These are phyloP conservation scores for Hypoxylon cercidicola DNA, from an alignment of 495 filamentous ascomycete genomes.

Conservation along the genomic window DNA sequence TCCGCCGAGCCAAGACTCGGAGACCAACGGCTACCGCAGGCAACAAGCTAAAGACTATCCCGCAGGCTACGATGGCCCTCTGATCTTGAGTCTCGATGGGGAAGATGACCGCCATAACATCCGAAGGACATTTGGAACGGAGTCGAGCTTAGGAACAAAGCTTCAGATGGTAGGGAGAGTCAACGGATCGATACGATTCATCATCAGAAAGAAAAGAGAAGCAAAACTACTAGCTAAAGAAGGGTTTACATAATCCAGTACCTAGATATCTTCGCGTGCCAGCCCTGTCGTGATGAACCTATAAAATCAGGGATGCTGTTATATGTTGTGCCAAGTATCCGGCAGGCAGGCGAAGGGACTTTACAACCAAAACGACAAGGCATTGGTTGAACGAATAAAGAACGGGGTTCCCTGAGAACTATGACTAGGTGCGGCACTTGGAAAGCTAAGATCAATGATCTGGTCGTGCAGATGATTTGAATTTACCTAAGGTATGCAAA, in stretches of 20 bases:
- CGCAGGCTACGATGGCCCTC: constrained; percentile 37
- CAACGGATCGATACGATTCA: constrained; percentile 7
- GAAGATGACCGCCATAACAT: constrained; percentile 39
- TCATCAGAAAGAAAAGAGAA: constrained; percentile 9
- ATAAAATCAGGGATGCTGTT: constrained; percentile 21
- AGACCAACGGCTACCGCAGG: constrained; percentile 34
- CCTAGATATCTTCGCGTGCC: constrained; percentile 17
- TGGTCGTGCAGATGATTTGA: background rate
- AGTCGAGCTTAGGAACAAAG: constrained; percentile 6
- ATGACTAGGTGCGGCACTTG: background rate
- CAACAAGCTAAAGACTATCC: constrained; percentile 35
- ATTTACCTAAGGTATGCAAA: background rate
- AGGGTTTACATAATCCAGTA: constrained; percentile 20
- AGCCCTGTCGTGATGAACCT: constrained; percentile 24
- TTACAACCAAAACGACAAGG: constrained; percentile 15
- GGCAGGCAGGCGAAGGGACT: constrained; percentile 18
- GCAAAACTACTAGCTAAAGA: constrained; percentile 7
- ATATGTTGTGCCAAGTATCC: constrained; percentile 19
- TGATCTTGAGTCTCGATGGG: constrained; percentile 44
- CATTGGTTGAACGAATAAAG: background rate
- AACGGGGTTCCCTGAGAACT: background rate
- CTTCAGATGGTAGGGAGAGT: constrained; percentile 11
- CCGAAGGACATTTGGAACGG: constrained; percentile 18
- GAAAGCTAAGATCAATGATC: no score
- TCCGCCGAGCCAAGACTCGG: constrained; percentile 38